phyloP scores from a whole-genome alignment of 768 basidiomycete species.

The Trametes sanguinea region DNA sequence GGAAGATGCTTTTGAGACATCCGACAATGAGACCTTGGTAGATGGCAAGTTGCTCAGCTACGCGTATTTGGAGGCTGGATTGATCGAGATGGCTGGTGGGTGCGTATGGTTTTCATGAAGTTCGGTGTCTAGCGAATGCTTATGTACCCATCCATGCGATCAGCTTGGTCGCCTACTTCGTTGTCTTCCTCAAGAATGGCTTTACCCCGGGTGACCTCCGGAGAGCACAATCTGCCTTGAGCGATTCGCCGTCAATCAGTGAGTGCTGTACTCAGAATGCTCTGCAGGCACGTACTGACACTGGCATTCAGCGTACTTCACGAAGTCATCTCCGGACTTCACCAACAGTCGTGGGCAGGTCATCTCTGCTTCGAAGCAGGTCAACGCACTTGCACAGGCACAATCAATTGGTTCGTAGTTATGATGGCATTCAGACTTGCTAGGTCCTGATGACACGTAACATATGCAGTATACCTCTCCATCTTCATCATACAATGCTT shows the following conservation, averaged over 20 bases:
- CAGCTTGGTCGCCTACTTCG: slow-evolving; percentile 64
- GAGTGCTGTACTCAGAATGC: neutral
- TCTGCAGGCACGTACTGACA: neutral
- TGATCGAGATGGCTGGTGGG: slow-evolving; percentile 60
- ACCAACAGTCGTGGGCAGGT: slow-evolving; percentile 52
- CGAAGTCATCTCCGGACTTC: slow-evolving; percentile 52
- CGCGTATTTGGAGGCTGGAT: slow-evolving; percentile 64
- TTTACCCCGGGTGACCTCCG: slow-evolving; percentile 61
- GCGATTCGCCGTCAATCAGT: neutral
- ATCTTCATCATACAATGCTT: slow-evolving; percentile 71
- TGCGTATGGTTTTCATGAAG: slow-evolving; percentile 34
- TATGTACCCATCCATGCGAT: neutral
- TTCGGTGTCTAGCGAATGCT: too few species aligned
- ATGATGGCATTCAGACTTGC: neutral
- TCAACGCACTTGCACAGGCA: slow-evolving; percentile 59
- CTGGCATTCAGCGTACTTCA: slow-evolving; percentile 47
- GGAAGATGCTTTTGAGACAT: slow-evolving; percentile 54
- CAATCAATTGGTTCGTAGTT: slow-evolving; percentile 54
- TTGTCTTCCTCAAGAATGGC: slow-evolving; percentile 63
- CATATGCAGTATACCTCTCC: slow-evolving; percentile 52
- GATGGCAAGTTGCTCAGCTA: slow-evolving; percentile 65
- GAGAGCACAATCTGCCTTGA: slow-evolving; percentile 43
- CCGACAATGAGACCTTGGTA: slow-evolving; percentile 61
- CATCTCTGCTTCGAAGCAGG: slow-evolving; percentile 49
- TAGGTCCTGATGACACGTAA: too few species aligned